Evolutionary conservation across 345 rosid species (phyloP).

Genomic region (Fremontodendron californicum): DNA sequence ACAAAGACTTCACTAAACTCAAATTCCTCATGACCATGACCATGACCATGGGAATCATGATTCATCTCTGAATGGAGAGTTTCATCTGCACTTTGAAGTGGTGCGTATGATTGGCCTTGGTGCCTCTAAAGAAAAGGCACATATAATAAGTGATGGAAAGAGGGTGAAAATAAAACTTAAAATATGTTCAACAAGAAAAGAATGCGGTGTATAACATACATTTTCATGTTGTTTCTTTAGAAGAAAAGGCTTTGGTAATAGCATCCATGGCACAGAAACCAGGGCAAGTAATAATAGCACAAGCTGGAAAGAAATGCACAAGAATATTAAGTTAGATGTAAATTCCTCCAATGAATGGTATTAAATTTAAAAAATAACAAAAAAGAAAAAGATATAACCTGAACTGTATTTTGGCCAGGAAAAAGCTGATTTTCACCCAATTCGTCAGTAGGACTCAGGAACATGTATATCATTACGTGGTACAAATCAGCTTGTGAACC

Average conservation of each 20-base stretch:
- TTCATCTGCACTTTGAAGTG: constrained; percentile 62
- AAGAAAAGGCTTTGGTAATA: constrained; percentile 88
- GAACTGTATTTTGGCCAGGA: constrained; percentile 62
- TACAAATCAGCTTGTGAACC: constrained; percentile 95
- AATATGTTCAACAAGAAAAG: constrained; percentile 1
- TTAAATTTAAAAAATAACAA: neutral
- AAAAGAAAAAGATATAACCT: constrained; percentile 43
- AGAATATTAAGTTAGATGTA: neutral
- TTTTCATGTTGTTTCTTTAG: constrained; percentile 79
- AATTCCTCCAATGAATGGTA: neutral
- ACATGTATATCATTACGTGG: constrained; percentile 95
- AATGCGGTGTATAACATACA: constrained; percentile 33
- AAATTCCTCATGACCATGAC: constrained; percentile 78
- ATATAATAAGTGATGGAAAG: constrained; percentile 6
- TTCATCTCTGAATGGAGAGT: constrained; percentile 57
- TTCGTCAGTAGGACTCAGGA: constrained; percentile 88
- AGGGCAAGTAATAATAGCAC: constrained; percentile 72
- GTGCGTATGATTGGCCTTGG: constrained; percentile 69
- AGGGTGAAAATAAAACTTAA: neutral
- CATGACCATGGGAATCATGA: constrained; percentile 56
- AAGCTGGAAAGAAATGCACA: constrained; percentile 41
- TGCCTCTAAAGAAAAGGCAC: constrained; percentile 57
- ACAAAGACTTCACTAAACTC: constrained; percentile 96
- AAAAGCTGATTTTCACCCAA: constrained; percentile 91
- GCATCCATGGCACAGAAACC: constrained; percentile 96